Conservation (phyloP, 192 early-diverging fungal species). For the Globomyces pollinis-pini region DNA sequence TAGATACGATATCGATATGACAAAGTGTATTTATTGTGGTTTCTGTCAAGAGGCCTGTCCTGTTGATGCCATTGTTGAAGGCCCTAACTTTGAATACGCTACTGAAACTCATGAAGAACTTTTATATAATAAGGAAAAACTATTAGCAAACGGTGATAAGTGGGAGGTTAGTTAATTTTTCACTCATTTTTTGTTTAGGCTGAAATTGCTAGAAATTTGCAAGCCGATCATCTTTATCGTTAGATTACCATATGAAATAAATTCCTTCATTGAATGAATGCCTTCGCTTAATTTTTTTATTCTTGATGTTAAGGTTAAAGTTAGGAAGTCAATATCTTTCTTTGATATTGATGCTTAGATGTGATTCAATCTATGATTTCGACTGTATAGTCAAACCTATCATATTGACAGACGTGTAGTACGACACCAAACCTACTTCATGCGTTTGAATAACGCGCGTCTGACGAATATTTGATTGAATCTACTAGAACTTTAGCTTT, state of each 20-base stretch:
- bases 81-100: conserved; percentile 92
- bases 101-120: conserved; percentile 97
- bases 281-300: neutral
- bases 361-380: too few species aligned
- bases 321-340: too few species aligned
- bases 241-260: neutral
- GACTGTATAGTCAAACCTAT: too few species aligned
- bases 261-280: neutral
- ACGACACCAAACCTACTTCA: too few species aligned
- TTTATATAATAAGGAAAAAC: conserved; percentile 93
- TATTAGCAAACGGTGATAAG: conserved; percentile 94
- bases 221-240: conserved; percentile 46
- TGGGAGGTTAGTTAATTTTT: conserved; percentile 79
- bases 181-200: conserved; percentile 16
- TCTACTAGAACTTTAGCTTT: too few species aligned
- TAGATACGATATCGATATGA: conserved; percentile 99
- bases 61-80: conserved; percentile 95
- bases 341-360: too few species aligned
- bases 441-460: too few species aligned
- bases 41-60: conserved; percentile 96
- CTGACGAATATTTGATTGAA: too few species aligned
- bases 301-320: too few species aligned
- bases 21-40: conserved; percentile 91
- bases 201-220: conserved; percentile 47
- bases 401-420: too few species aligned